Evolutionary conservation across 305 asterid genomes (phyloP).

Genomic region (Withania somnifera): DNA sequence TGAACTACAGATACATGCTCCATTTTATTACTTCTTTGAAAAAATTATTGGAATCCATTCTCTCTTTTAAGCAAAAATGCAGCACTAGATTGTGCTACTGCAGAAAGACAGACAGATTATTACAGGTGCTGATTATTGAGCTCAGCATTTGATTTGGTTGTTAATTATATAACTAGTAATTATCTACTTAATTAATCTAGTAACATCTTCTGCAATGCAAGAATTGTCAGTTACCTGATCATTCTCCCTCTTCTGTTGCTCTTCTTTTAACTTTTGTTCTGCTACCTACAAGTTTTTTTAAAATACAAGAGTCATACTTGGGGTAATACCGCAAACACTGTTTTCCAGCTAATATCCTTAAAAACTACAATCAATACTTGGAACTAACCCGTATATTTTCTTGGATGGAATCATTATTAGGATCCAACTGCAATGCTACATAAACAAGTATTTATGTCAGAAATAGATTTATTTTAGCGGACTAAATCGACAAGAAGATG

Average conservation of each 20-base stretch:
- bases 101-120: background rate
- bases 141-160: background rate
- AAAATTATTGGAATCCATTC: background rate
- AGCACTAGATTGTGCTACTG: background rate
- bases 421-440: slow-evolving; percentile 83
- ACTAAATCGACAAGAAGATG: background rate
- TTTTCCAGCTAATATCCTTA: background rate
- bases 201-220: background rate
- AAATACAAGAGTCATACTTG: background rate
- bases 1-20: background rate
- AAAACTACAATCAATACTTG: background rate
- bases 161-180: background rate
- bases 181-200: background rate
- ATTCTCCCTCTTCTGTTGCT: slow-evolving; percentile 38
- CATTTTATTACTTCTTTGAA: background rate
- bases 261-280: slow-evolving; percentile 53
- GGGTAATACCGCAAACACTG: background rate
- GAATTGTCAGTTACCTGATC: slow-evolving; percentile 36
- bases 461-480: background rate
- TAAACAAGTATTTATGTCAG: slow-evolving; percentile 1
- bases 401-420: slow-evolving; percentile 52
- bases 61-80: background rate
- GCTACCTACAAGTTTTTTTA: slow-evolving; percentile 53
- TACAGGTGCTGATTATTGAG: background rate
- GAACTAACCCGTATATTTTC: slow-evolving; percentile 49